Evolutionary conservation across 345 rosid species (phyloP), one percentile per base, ranked within the genome.

Genomic region (Ailanthus altissimus): DNA sequence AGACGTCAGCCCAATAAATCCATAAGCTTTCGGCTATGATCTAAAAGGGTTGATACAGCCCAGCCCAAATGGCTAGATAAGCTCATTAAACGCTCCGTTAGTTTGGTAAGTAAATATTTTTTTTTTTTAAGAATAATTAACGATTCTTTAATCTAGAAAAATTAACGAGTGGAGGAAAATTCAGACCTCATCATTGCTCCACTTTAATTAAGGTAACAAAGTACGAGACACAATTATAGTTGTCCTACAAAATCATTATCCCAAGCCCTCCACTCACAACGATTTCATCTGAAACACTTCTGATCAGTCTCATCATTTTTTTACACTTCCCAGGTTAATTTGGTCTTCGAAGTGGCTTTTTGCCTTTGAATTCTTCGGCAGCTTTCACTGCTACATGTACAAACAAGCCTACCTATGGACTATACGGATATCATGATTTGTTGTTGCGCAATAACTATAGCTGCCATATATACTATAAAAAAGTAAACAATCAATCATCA

Each of bases 181-280:
- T 13, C 45, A 43, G 72, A 75, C 69, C 82, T 72, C 79, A 73
- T 84, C 12, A 82, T 82, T 68, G 66, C 78, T 66, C 45, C 64
- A 23, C 72, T 82, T 74, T 60, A 28, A 76, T 83, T 70, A 67
- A 84, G 75, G 78, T 72, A 79, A 72, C 50, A 61, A 90, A 86
- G 86, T 83, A 85, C 89, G 81, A 78, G 83, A 91, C 91, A 89
- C 77, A 83, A 88, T 88, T 75, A 88, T 86, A 61, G 28, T 58
- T 78, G 70, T 83, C 89, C 80, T 79, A 75, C 73, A 80, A 80
- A 81, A 84, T 85, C 86, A 83, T 84, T 47, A 71, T 62, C 80
- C 58, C 70, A 76, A 75, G 57, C 79, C 85, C 80, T 74, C 82
- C 62, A 75, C 77, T 71, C 77, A 49, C 51, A 42, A 73, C 76